These are phyloP conservation scores for Astragalus membranaceus DNA, from an alignment of 306 rosid species.

Conservation along the genomic window DNA sequence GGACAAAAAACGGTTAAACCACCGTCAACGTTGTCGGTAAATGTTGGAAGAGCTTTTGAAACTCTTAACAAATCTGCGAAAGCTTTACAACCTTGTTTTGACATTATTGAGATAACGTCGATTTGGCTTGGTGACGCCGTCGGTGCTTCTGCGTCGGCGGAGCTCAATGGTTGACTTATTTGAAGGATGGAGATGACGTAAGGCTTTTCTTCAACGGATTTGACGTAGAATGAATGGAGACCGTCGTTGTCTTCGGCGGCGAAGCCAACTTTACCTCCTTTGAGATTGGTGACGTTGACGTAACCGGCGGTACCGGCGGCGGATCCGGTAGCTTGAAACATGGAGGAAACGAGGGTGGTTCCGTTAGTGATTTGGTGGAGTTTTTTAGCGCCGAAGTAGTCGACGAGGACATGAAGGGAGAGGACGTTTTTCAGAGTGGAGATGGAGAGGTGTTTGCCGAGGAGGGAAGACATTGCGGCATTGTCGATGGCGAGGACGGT, in stretches of 20 bases:
- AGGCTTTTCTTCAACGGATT: constrained; percentile 56
- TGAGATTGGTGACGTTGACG: constrained; percentile 77
- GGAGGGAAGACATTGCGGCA: constrained; percentile 67
- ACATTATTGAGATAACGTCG: constrained; percentile 50
- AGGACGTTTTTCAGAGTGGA: constrained; percentile 68
- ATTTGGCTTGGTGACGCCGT: constrained; percentile 54
- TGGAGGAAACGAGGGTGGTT: constrained; percentile 56
- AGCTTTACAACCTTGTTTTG: constrained; percentile 85
- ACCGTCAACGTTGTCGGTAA: constrained; percentile 52
- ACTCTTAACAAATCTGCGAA: constrained; percentile 53
- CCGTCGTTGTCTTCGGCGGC: constrained; percentile 61
- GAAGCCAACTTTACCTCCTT: constrained; percentile 76
- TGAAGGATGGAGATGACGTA: constrained; percentile 72
- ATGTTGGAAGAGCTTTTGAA: constrained; percentile 55
- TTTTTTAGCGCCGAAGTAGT: constrained; percentile 82
- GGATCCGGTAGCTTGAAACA: constrained; percentile 73
- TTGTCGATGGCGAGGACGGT: constrained; percentile 89
- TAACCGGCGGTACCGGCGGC: constrained; percentile 81
- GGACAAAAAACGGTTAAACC: constrained; percentile 95
- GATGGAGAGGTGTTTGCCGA: constrained; percentile 52
- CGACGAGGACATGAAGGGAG: constrained; percentile 80
- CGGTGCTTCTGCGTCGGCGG: constrained; percentile 95
- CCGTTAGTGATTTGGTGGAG: constrained; percentile 81
- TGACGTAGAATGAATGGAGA: constrained; percentile 56
- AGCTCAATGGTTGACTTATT: constrained; percentile 63